Percentiles rank a stretch among this genome's conserved stretches.
These are phyloP conservation scores for Arthrobotrys sphaeroides DNA, from an alignment of 2,329 filamentous ascomycete species.

Conservation along the genomic window DNA sequence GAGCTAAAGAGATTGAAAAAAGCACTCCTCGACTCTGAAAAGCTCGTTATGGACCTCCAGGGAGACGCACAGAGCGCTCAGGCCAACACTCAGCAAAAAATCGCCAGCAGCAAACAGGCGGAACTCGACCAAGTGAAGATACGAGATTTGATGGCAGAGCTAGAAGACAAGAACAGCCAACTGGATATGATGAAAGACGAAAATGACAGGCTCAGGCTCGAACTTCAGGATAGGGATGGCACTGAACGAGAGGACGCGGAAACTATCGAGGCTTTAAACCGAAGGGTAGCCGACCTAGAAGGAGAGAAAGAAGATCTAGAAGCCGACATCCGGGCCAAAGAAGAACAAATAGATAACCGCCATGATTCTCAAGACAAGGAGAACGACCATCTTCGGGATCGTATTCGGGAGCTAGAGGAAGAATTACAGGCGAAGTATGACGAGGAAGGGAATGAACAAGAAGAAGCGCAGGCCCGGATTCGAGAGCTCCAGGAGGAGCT, in stretches of 20 bases:
- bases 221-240: conserved; percentile 66
- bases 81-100: conserved; percentile 79
- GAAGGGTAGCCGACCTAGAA: conserved; percentile 65
- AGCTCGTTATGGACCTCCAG: conserved; percentile 83
- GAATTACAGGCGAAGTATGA: conserved; percentile 56
- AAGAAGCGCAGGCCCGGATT: conserved; percentile 27
- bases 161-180: conserved; percentile 68
- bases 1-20: conserved; percentile 90
- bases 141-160: conserved; percentile 67
- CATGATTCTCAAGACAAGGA: conserved; percentile 63
- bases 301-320: conserved; percentile 81
- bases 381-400: conserved; percentile 67
- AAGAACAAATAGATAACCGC: conserved; percentile 73
- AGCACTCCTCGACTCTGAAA: conserved; percentile 80
- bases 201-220: conserved; percentile 70
- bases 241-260: conserved; percentile 59
- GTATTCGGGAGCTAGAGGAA: conserved; percentile 68
- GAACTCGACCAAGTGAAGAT: conserved; percentile 68
- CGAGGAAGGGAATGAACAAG: conserved; percentile 48
- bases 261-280: conserved; percentile 58
- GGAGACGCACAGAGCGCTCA: conserved; percentile 83
- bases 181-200: conserved; percentile 63
- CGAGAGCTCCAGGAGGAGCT: conserved; percentile 42
- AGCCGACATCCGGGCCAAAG: conserved; percentile 77
- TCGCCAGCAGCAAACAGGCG: conserved; percentile 73